Conservation (phyloP, 2,329 filamentous ascomycete species). For the Aspergillus sergii region DNA sequence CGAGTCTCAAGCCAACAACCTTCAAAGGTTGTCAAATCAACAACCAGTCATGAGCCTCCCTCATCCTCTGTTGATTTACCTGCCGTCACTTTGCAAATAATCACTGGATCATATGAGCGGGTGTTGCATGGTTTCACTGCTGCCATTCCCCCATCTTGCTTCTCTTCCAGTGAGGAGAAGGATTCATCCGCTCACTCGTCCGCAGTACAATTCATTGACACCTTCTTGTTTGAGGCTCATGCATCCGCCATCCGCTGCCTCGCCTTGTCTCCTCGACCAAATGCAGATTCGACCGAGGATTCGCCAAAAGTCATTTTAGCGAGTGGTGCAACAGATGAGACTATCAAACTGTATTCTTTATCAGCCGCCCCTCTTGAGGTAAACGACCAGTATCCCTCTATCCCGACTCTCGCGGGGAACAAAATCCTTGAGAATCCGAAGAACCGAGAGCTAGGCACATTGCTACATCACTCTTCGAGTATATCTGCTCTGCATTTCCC, state of each 20-base stretch:
- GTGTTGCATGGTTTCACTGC: slow-evolving; percentile 88
- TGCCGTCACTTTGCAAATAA: slow-evolving; percentile 73
- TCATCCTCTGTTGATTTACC: slow-evolving; percentile 30
- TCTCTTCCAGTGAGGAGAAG: slow-evolving; percentile 29
- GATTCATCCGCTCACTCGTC: slow-evolving; percentile 33
- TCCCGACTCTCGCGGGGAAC: slow-evolving; percentile 70
- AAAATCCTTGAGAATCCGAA: slow-evolving; percentile 80
- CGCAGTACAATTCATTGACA: slow-evolving; percentile 74
- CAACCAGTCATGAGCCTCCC: slow-evolving; percentile 18
- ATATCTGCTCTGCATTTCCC: slow-evolving; percentile 82
- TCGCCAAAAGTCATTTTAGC: slow-evolving; percentile 81
- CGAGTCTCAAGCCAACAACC: slow-evolving; percentile 26
- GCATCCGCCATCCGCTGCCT: slow-evolving; percentile 86
- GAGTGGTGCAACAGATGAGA: slow-evolving; percentile 88
- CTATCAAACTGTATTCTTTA: slow-evolving; percentile 91
- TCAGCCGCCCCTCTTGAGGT: slow-evolving; percentile 67
- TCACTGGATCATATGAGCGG: slow-evolving; percentile 92
- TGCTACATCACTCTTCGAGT: slow-evolving; percentile 83
- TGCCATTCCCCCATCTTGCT: slow-evolving; percentile 55
- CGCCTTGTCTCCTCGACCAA: slow-evolving; percentile 77
- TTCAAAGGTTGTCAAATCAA: slow-evolving; percentile 39
- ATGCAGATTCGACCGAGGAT: slow-evolving; percentile 54
- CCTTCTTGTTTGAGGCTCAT: slow-evolving; percentile 95
- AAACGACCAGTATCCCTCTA: slow-evolving; percentile 57
- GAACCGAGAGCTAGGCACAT: slow-evolving; percentile 83